phyloP scores from a whole-genome alignment of 768 basidiomycete genomes.

The Serendipita indica region DNA sequence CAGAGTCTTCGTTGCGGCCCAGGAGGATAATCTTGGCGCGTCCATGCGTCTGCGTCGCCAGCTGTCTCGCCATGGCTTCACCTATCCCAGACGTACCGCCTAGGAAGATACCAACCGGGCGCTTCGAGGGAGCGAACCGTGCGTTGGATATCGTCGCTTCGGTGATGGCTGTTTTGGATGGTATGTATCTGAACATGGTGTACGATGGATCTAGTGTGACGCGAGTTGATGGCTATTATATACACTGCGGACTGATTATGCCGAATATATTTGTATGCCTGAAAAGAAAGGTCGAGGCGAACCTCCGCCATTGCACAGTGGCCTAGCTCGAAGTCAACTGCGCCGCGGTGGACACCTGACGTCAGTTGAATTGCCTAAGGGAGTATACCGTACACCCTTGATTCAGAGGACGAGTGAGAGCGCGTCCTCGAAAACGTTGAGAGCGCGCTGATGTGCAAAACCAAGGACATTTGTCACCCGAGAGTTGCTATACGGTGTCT shows the following conservation, averaged over 20 bases:
- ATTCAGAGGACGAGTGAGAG: background rate
- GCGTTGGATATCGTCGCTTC: constrained; percentile 19
- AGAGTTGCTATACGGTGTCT: background rate
- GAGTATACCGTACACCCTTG: background rate
- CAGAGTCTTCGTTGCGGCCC: constrained; percentile 36
- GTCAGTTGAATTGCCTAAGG: background rate
- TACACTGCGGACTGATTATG: background rate
- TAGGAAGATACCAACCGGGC: constrained; percentile 23
- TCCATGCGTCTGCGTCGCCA: constrained; percentile 33
- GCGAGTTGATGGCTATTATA: background rate
- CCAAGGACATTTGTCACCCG: background rate
- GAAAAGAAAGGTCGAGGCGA: too few species aligned
- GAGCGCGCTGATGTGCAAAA: background rate
- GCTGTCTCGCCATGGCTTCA: constrained; percentile 31
- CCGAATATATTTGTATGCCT: background rate
- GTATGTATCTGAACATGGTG: background rate
- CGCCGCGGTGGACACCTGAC: too few species aligned
- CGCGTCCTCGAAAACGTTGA: background rate
- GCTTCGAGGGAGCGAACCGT: constrained; percentile 13
- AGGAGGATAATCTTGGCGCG: constrained; percentile 38
- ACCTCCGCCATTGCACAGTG: too few species aligned
- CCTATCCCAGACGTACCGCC: constrained; percentile 27
- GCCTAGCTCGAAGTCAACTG: too few species aligned
- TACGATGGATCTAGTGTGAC: background rate
- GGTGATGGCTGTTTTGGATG: background rate